Evolutionary conservation across 164 flowering plant genomes (phyloP).

Genomic region (Magnolia officinalis): DNA sequence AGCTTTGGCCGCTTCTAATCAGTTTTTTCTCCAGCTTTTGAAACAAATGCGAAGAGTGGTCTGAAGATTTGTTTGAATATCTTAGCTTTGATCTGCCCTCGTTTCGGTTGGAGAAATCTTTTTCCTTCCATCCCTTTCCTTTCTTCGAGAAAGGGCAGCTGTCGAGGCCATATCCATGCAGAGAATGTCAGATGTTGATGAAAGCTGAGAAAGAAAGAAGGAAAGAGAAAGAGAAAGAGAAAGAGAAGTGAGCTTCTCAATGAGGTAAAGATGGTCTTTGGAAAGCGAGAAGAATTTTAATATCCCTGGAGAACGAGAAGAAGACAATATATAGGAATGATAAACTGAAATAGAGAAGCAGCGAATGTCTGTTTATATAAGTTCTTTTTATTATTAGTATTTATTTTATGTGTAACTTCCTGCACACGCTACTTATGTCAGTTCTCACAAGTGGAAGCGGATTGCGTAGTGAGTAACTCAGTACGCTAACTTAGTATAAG

Average conservation of each 20-base stretch:
- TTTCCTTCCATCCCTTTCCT: background rate
- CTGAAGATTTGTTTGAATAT: background rate
- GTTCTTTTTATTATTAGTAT: no score
- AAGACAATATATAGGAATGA: no score
- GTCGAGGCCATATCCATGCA: background rate
- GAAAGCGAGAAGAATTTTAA: no score
- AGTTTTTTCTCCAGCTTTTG: background rate
- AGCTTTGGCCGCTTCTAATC: background rate
- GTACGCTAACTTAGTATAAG: no score
- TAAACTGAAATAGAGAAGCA: no score
- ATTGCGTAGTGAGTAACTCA: no score
- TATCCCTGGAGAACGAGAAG: no score
- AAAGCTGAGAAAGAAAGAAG: background rate
- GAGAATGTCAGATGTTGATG: background rate
- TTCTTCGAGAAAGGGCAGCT: background rate
- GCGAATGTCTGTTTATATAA: no score
- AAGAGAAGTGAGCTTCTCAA: background rate
- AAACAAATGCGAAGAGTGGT: background rate
- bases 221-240: background rate
- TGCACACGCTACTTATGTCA: no score
- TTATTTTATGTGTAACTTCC: no score
- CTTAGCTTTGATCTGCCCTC: constrained; percentile 2
- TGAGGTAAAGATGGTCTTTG: no score
- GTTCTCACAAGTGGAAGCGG: no score
- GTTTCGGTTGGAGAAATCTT: background rate